phyloP scores from a whole-genome alignment of 805 yeast species.

The Sugiyamaella marilandica region DNA sequence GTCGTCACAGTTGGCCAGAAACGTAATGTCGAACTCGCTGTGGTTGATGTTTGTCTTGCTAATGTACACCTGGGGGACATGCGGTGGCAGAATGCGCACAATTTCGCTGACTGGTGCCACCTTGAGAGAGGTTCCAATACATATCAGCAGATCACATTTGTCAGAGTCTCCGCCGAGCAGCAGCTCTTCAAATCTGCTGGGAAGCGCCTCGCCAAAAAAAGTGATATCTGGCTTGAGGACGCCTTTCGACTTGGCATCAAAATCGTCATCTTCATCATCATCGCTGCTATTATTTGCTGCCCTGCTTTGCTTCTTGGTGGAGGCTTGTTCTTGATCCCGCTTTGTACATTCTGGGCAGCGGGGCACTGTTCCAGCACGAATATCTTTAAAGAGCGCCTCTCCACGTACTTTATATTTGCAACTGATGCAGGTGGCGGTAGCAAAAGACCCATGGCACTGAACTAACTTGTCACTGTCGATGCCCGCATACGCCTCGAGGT shows the following conservation, averaged over 20 bases:
- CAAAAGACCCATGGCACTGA: constrained; percentile 93
- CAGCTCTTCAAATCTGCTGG: constrained; percentile 58
- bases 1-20: constrained; percentile 81
- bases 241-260: constrained; percentile 44
- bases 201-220: constrained; percentile 83
- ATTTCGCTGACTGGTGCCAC: constrained; percentile 91
- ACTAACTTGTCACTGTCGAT: constrained; percentile 59
- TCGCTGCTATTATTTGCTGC: constrained; percentile 24
- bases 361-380: constrained; percentile 58
- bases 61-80: constrained; percentile 78
- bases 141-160: constrained; percentile 71
- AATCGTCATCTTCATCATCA: constrained; percentile 30
- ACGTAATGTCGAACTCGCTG: constrained; percentile 69
- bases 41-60: constrained; percentile 73
- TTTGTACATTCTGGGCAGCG: constrained; percentile 61
- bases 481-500: constrained; percentile 79
- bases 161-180: constrained; percentile 48
- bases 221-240: constrained; percentile 91
- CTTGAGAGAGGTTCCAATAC: constrained; percentile 86
- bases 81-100: constrained; percentile 63
- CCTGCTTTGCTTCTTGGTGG: constrained; percentile 33
- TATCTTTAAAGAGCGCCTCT: constrained; percentile 52
- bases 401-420: constrained; percentile 69
- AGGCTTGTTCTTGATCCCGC: background rate
- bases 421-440: constrained; percentile 76